Evolutionary conservation across 148 eudicot genomes (phyloP).

Genomic region (Suaeda aralocaspica): DNA sequence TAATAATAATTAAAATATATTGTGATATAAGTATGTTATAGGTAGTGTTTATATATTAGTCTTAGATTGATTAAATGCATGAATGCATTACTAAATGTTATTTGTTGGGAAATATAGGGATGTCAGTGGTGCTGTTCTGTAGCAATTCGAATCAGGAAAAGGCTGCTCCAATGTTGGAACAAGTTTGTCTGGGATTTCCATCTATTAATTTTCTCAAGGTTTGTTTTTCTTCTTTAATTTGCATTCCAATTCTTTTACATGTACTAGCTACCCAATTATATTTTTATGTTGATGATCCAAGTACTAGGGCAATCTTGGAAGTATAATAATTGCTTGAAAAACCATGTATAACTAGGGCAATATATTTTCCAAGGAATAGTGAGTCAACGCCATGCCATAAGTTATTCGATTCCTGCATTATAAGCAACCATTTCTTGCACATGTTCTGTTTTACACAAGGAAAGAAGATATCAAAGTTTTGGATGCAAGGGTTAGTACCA

Average conservation of each 20-base stretch:
- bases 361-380: not conserved
- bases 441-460: not conserved
- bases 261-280: too few relatives aligned
- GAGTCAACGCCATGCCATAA: constrained; percentile 6
- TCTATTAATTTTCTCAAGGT: constrained; percentile 48
- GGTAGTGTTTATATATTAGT: too few relatives aligned
- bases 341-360: too few relatives aligned
- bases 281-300: too few relatives aligned
- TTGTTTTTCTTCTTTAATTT: too few relatives aligned
- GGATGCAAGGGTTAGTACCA: not conserved
- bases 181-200: constrained; percentile 36
- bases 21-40: too few relatives aligned
- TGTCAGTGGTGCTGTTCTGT: constrained; percentile 49
- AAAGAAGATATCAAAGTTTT: not conserved
- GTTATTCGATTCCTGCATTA: not conserved
- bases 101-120: constrained; percentile 21
- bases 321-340: too few relatives aligned
- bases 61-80: not conserved
- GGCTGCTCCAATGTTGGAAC: constrained; percentile 32
- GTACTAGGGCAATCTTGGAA: too few relatives aligned
- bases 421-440: constrained; percentile 2
- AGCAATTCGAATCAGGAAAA: constrained; percentile 34
- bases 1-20: too few relatives aligned
- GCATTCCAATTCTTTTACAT: too few relatives aligned
- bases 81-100: not conserved